Evolutionary conservation across 1,284 basidiomycete genomes (phyloP), one percentile per base, ranked within the genome.

Genomic region (Trametes pubescens): DNA sequence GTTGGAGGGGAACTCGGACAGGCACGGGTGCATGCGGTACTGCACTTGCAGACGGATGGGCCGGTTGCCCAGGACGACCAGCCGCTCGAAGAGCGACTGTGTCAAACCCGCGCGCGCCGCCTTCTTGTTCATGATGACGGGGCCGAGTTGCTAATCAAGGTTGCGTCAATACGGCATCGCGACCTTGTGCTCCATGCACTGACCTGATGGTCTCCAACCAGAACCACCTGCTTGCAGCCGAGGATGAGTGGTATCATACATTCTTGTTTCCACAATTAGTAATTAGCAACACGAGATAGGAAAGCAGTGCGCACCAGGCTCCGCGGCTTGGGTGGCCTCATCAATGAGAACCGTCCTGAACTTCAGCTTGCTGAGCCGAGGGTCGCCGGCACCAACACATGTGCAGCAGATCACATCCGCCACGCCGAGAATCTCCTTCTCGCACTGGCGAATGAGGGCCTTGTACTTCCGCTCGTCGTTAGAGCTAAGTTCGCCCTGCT

Each of bases 41-140:
- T 99, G 98, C 49, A 99, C 98, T 80, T 99, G 96, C 38, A 99
- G 86, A 66, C 98, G 95, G 73, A 99, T 99, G 21, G 98, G 98
- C 26, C 95, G 88, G 78, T 99, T 99, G 52, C 93, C 92, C 60
- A 99, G 90, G 55, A 98, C 86, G 69, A 99, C 96, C 56, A 99
- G 89, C 43, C 98, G 92, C 78, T 99, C 98, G 74, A 99, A 99
- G 26, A 99, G 89, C 1, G 96, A 99, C 76, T 99, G 96, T 0
- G 96, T 98, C 48, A 99, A 85, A 34, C 98, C 98, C 0, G 98
- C 98, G 16, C 95, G 91, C 0, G 98, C 98, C 0, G 97, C 98
- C 77, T 99, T 99, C 86, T 99, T 99, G 88, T 99, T 99, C 98
- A 99, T 99, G 77, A 99, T 99, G 71, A 99, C 98, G 10, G 98